Base-by-base conservation (phyloP, 1,284 basidiomycete genomes). In the Boletus calvinii region DNA sequence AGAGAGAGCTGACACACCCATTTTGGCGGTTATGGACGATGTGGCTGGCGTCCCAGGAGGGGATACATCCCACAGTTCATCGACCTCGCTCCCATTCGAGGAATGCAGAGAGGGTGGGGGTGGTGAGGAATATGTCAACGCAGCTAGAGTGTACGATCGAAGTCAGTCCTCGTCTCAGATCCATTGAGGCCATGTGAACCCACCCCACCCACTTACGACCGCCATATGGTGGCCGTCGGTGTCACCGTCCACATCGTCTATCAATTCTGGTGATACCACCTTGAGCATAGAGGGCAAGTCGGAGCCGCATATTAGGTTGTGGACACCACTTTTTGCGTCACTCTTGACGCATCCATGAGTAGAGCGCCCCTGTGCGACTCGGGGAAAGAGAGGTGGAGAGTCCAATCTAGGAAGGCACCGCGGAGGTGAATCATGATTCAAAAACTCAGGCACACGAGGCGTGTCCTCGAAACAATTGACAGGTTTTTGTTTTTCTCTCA, bases 121-220 rank as follows among this genome's bases (percentile, higher is more conserved):
- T 2, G 72, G 69, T 26, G 62, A 66, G 22, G 66, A 71, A 53
- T 63, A 66, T 49, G 59, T 46, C 44, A 62, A 44, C 1, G 60
- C 56, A 15, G 53, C 69, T 63, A 40, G 40, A 43, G 52, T 12
- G 20, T 31, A 52, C 22, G 38, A 44, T 43, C 45, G 8, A 47
- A 52, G 17, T 60, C 30, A 60, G 42, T 26, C 41, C 20, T 55
- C 17, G 15, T 24, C 11, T 31, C 26, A 32, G 30, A 48, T 43
- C 9, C 36, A 44, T 20, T 12, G 48, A 30, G 11, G 35, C 1
- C 12, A 57, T 37, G 35, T 47, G 43, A 37, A 71, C 75, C 37
- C 60, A 85, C 84, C 62, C 81, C 81, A 83, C 17, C 83, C 84
- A 60, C 79, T 72, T 2, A 84, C 74, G 29, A 83, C 61, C 6